Evolutionary conservation across 2,329 filamentous ascomycete genomes (phyloP).

Genomic region (Pseudogymnoascus sp.): DNA sequence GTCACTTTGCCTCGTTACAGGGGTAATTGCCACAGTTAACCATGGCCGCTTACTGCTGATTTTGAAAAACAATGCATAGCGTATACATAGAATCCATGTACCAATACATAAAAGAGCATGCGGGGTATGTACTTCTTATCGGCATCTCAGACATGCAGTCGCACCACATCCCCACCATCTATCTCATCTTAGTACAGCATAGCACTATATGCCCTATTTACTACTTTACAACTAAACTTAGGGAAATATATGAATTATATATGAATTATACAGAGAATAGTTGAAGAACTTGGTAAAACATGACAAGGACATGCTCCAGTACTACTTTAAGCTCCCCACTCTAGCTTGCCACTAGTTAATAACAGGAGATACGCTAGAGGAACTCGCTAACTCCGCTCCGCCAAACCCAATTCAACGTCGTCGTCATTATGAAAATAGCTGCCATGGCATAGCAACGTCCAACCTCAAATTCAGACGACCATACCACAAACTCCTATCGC

Average conservation of each 20-base stretch:
- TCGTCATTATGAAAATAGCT: conserved; percentile 7
- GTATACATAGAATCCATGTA: background rate
- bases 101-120: background rate
- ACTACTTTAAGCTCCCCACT: background rate
- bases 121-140: conserved; percentile 7
- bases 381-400: background rate
- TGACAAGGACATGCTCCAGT: background rate
- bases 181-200: background rate
- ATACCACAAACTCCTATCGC: background rate
- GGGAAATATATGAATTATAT: background rate
- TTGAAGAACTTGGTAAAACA: background rate
- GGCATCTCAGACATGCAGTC: background rate
- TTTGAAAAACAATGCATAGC: background rate
- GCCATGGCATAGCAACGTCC: conserved; percentile 2
- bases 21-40: background rate
- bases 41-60: background rate
- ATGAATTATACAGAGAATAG: background rate
- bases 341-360: background rate
- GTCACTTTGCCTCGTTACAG: background rate
- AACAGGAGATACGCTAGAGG: background rate
- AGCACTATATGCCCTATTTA: background rate
- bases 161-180: background rate
- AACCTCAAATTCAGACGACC: background rate
- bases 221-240: background rate
- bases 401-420: background rate